phyloP scores from a whole-genome alignment of 345 rosid genomes.

The Aquilaria malaccensis region DNA sequence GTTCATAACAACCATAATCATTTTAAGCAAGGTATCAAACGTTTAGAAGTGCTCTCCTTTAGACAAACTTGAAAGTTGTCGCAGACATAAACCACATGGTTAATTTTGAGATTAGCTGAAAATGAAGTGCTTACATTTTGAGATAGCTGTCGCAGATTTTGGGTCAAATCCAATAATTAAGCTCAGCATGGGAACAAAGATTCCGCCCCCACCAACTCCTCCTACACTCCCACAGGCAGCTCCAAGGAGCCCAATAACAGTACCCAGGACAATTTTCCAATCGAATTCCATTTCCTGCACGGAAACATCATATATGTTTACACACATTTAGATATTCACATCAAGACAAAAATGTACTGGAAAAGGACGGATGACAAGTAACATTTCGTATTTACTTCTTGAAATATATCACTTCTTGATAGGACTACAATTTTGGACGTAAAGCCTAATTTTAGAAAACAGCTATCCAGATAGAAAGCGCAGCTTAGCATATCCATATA shows the following conservation, averaged over 20 bases:
- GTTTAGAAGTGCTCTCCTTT: neutral
- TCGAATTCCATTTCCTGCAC: conserved; percentile 38
- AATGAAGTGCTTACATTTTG: conserved; percentile 33
- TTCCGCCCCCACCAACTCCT: conserved; percentile 49
- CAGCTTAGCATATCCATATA: neutral
- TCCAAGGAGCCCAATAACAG: conserved; percentile 38
- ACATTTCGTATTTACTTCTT: too few species aligned
- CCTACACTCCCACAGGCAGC: conserved; percentile 50
- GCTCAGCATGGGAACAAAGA: conserved; percentile 49
- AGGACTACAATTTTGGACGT: too few species aligned
- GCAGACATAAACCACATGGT: too few species aligned
- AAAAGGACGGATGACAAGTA: too few species aligned
- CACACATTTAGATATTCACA: neutral
- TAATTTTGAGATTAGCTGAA: too few species aligned
- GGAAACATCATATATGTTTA: neutral
- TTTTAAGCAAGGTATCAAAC: too few species aligned
- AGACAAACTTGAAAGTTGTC: neutral
- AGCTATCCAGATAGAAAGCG: neutral
- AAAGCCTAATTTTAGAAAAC: neutral
- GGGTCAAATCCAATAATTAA: conserved; percentile 42
- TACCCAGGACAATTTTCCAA: conserved; percentile 38
- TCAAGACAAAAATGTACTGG: too few species aligned
- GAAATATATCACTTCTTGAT: too few species aligned
- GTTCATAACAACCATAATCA: too few species aligned
- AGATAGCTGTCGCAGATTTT: conserved; percentile 46